Conservation (phyloP, 257 asterid species). For the Gentiana macrophylla region DNA sequence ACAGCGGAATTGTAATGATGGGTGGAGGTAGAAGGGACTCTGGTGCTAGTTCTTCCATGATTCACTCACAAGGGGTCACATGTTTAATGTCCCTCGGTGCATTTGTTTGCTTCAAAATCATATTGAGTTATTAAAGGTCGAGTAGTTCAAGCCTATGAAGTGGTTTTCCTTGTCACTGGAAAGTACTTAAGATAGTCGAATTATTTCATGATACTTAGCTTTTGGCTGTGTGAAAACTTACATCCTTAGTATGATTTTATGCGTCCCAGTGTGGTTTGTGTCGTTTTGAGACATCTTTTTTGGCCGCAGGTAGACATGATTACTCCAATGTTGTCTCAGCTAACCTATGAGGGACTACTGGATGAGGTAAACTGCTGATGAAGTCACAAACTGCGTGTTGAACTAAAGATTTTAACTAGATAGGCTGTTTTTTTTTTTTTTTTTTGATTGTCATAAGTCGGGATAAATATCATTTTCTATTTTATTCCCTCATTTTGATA, state of each 20-base stretch:
- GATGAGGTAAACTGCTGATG: slow-evolving; percentile 54
- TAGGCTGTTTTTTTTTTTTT: no score
- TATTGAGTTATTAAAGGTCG: neutral
- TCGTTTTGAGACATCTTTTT: slow-evolving; percentile 59
- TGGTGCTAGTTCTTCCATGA: neutral
- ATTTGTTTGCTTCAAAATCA: neutral
- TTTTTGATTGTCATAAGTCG: no score
- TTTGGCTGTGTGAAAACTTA: neutral
- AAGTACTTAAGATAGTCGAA: neutral
- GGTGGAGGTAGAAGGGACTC: neutral
- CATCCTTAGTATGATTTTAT: neutral
- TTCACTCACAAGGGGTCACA: no score
- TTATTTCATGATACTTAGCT: neutral
- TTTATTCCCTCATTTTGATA: neutral
- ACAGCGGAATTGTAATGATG: neutral
- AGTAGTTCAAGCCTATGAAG: neutral
- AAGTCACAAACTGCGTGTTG: slow-evolving; percentile 50
- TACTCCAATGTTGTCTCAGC: slow-evolving; percentile 92
- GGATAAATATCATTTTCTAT: neutral
- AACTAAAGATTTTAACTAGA: no score
- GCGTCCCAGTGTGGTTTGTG: no score
- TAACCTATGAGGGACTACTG: slow-evolving; percentile 88
- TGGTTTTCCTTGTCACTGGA: slow-evolving; percentile 6
- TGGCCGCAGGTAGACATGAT: slow-evolving; percentile 92
- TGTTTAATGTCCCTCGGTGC: no score